Evolutionary conservation across 768 basidiomycete species (phyloP).

Genomic region (Floccularia luteovirens): DNA sequence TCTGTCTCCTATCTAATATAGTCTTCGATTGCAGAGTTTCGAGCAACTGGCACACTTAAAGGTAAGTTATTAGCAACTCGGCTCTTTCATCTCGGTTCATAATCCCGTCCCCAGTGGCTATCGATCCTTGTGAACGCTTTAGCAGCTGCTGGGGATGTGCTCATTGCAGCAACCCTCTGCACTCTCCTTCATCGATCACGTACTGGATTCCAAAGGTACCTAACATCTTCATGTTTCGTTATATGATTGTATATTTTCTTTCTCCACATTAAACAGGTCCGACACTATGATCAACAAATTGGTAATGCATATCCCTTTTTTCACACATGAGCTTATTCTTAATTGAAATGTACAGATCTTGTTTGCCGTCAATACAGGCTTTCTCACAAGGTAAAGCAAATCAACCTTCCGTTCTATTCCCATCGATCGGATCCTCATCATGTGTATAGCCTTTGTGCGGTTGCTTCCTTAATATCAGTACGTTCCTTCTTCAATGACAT

Average conservation of each 20-base stretch:
- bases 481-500: conserved; percentile 8
- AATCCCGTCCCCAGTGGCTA: conserved; percentile 26
- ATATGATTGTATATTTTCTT: conserved; percentile 1
- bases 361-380: conserved; percentile 36
- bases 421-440: conserved; percentile 3
- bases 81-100: neutral
- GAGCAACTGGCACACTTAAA: conserved; percentile 25
- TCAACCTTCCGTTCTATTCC: neutral
- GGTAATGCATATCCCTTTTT: conserved; percentile 12
- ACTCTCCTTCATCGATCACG: conserved; percentile 32
- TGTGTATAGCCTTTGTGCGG: conserved; percentile 39
- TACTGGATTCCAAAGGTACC: conserved; percentile 39
- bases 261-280: conserved; percentile 18
- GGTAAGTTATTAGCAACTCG: conserved; percentile 10
- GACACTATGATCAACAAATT: conserved; percentile 41
- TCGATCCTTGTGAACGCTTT: conserved; percentile 36
- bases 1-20: conserved; percentile 9
- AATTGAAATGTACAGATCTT: conserved; percentile 23
- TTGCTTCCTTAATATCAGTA: conserved; percentile 47
- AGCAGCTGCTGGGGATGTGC: conserved; percentile 35
- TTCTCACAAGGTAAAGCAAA: conserved; percentile 20
- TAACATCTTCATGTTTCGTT: neutral
- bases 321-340: neutral
- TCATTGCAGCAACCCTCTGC: conserved; percentile 37
- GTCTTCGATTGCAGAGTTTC: conserved; percentile 24